Evolutionary conservation across 345 rosid genomes (phyloP), one percentile per base, ranked within the genome.

Genomic region (Eucalyptus dawsonii): DNA sequence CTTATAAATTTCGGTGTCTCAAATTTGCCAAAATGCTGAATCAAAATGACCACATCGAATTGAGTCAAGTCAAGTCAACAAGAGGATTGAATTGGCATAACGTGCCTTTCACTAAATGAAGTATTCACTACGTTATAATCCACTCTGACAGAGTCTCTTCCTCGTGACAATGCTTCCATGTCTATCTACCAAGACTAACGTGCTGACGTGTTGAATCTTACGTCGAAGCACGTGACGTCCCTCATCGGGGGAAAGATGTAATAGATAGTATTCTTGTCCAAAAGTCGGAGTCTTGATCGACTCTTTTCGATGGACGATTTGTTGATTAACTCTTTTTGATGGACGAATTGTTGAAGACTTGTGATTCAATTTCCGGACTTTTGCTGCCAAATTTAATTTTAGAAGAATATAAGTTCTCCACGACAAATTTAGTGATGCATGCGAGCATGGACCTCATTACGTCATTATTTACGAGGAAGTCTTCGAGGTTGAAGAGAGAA

Each of bases 181-280:
- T 8, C 22, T 37, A 19, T 6, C 45, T 22, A 72, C 22, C 45
- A 37, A 37, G 83, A 21, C 25, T 10, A 3, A 19, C 27, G 2
- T 37, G 25, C 8, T 5, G 27, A 6, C 27, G 45, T 37, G 3
- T 37, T 44, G 8, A 34, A 37, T 69, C 83, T 19, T 72, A 19
- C 83, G 1, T 37, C 44, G 7, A 37, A 2, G 83, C 45, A 34
- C 83, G 7, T 72, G 83, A 72, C 42, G 80, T 67, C 22, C 12
- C 1, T 72, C 21, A 9, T 34, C 1, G 80, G 80, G 0, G 13
- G 44, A 5, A 69, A 17, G 1, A 67, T n/a, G 4, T 14, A 14
- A 14, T 14, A 4, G 40, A 0, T 3, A 0, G 21, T 16, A n/a
- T n/a, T n/a, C 3, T 7, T 9, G 9, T 67, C 21, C 76, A 45